Evolutionary conservation across 176 grass and related monocot genomes (phyloP).

Genomic region (Oryza meyeriana): DNA sequence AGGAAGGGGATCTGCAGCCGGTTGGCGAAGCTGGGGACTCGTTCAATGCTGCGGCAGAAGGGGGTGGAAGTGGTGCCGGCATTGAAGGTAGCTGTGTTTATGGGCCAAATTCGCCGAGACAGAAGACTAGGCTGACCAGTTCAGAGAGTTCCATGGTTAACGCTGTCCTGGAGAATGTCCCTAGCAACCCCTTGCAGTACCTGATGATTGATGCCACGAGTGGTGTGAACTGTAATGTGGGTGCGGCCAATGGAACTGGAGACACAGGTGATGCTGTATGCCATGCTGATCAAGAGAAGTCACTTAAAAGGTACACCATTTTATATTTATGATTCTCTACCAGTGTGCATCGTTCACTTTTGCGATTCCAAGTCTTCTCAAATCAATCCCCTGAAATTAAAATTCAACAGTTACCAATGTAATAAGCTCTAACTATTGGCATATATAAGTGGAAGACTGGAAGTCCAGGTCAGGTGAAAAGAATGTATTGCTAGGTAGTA

Average conservation of each 20-base stretch:
- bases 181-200: conserved; percentile 82
- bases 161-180: conserved; percentile 81
- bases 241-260: conserved; percentile 27
- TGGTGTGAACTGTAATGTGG: conserved; percentile 23
- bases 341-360: neutral
- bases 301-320: conserved; percentile 61
- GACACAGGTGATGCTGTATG: conserved; percentile 38
- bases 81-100: conserved; percentile 77
- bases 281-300: conserved; percentile 66
- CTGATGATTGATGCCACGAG: conserved; percentile 45
- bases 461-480: neutral
- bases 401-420: neutral
- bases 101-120: conserved; percentile 89
- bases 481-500: neutral
- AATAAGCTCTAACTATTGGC: neutral
- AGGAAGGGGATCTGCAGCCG: conserved; percentile 43
- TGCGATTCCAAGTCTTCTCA: neutral
- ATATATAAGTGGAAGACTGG: neutral
- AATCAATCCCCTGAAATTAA: neutral
- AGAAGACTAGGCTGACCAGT: conserved; percentile 66
- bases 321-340: neutral
- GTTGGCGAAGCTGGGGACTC: conserved; percentile 27
- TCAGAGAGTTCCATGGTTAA: conserved; percentile 86
- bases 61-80: conserved; percentile 28
- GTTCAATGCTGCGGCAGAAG: neutral